Evolutionary conservation across 2,329 filamentous ascomycete genomes (phyloP), one percentile per base, ranked within the genome.

Genomic region (Coccinonectria pachysandricola): DNA sequence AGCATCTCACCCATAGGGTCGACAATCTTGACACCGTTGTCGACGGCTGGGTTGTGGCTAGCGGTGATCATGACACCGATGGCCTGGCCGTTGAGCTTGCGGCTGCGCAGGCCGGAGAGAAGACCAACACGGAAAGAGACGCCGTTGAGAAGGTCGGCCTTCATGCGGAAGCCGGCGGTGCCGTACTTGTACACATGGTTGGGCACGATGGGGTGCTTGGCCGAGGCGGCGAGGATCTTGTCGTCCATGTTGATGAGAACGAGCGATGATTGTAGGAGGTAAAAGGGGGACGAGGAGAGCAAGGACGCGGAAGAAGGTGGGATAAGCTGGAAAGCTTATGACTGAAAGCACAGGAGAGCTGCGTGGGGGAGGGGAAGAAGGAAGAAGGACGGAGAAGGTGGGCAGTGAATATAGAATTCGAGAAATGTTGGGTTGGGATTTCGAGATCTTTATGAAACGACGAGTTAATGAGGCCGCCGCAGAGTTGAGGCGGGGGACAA

Each of bases 1-100:
- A 94, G 71, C 91, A 96, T 96, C 57, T 96, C 91, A 40, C 91
- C 88, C 78, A 93, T 81, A 8, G 91, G 91, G 56, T 98, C 91
- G 37, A 98, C 85, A 43, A 98, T 75, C 69, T 94, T 94, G 54
- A 94, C 80, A 26, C 86, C 86, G 56, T 94, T 94, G 59, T 94
- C 86, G 44, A 75, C 69, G 17, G 86, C 79, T 11, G 83, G 83
- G 59, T 94, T 94, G 66, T 94, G 86, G 49, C 83, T 92, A 36
- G 86, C 86, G 21, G 86, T 94, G 55, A 94, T 82, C 86, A 94
- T 94, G 42, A 98, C 79, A 49, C 91, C 91, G 49, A 98, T 93
- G 45, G 84, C 80, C 63, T 92, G 83, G 39, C 86, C 80, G 53
- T 79, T 79, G 45, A 92, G 74, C 60, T 91, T 92, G 53, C 85